Evolutionary conservation across 78 protist genomes (phyloP).

Genomic region (Creolimax fragrantissima): DNA sequence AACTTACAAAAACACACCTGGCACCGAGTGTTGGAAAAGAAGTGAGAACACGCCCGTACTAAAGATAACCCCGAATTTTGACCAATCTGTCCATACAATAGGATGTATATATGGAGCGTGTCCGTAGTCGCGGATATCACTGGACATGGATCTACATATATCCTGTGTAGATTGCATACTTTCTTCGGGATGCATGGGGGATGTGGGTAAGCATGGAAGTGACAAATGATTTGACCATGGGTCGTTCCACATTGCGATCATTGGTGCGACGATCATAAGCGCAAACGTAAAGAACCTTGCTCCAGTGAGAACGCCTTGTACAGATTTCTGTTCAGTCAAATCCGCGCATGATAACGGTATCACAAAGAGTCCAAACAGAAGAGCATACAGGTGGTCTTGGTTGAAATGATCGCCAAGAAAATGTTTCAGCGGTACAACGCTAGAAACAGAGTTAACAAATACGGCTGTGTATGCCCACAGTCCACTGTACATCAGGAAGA

Average conservation of each 20-base stretch:
- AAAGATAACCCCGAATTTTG: neutral
- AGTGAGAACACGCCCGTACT: neutral
- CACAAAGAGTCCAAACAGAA: neutral
- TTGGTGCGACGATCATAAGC: neutral
- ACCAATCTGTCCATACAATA: neutral
- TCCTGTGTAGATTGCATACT: neutral
- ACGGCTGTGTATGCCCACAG: neutral
- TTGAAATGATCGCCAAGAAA: neutral
- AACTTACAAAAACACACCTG: neutral
- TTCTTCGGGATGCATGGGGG: neutral
- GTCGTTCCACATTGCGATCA: slow-evolving; percentile 1
- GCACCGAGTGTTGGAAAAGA: neutral
- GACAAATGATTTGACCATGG: neutral
- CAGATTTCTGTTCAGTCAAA: neutral
- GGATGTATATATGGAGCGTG: neutral
- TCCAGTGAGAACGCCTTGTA: neutral
- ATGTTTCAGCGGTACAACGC: neutral
- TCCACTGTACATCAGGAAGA: neutral
- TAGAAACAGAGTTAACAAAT: neutral
- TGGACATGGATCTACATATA: neutral
- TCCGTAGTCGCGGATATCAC: neutral
- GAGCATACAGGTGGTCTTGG: neutral
- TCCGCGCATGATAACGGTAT: neutral
- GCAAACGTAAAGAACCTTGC: neutral
- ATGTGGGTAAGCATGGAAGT: neutral